phyloP scores from a whole-genome alignment of 768 basidiomycete species.

The Boletus insuetus region DNA sequence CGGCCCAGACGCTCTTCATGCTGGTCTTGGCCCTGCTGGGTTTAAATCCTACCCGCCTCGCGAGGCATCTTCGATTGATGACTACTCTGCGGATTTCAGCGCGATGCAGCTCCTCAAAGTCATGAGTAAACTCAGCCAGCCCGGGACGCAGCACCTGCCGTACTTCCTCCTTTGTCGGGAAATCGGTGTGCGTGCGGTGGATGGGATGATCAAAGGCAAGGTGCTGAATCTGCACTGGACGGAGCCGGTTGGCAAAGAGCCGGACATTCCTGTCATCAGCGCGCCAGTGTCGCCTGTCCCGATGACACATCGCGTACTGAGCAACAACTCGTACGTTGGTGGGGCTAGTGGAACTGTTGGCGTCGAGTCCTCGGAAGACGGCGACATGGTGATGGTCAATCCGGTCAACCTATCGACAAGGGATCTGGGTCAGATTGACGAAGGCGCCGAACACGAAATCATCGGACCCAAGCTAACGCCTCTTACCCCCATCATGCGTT shows the following conservation, averaged over 20 bases:
- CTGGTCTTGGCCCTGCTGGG: constrained; percentile 57
- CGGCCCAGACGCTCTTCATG: constrained; percentile 51
- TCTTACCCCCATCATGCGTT: constrained; percentile 77
- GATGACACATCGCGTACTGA: constrained; percentile 27
- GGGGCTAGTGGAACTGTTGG: constrained; percentile 43
- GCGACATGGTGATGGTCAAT: constrained; percentile 48
- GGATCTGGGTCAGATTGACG: constrained; percentile 45
- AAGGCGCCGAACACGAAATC: constrained; percentile 52
- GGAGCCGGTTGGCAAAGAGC: constrained; percentile 61
- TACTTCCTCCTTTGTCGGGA: constrained; percentile 84
- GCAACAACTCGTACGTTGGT: constrained; percentile 26
- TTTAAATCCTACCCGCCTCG: constrained; percentile 52
- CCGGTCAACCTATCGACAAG: constrained; percentile 37
- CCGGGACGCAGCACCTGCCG: constrained; percentile 59
- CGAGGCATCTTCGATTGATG: constrained; percentile 33
- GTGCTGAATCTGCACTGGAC: constrained; percentile 79
- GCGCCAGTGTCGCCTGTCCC: constrained; percentile 27
- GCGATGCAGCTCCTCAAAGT: constrained; percentile 78
- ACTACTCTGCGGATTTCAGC: constrained; percentile 65
- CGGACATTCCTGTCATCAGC: constrained; percentile 28
- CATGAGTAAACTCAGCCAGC: constrained; percentile 72
- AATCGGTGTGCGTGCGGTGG: constrained; percentile 79
- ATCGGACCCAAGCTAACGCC: constrained; percentile 77
- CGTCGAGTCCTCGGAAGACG: constrained; percentile 38
- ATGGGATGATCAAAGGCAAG: constrained; percentile 79